These are phyloP conservation scores for Scleroderma bovista DNA, from an alignment of 768 basidiomycete species.

Conservation along the genomic window DNA sequence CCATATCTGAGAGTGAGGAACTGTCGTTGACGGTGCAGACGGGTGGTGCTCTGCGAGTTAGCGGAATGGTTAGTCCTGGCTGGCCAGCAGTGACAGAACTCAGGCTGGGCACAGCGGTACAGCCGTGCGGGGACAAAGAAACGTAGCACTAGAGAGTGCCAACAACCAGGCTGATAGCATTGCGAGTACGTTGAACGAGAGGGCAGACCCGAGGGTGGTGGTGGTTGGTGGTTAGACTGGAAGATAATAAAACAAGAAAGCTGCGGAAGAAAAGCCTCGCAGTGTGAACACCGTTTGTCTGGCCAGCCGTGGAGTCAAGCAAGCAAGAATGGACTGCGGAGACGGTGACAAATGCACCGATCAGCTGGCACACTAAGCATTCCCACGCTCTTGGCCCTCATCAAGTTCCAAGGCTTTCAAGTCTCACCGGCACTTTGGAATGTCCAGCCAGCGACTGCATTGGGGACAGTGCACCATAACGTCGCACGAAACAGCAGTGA, in stretches of 20 bases:
- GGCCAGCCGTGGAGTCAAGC: too few species aligned
- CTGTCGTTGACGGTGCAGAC: conserved; percentile 28
- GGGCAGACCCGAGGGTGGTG: neutral
- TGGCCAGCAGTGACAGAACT: conserved; percentile 5
- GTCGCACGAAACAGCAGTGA: too few species aligned
- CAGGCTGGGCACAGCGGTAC: conserved; percentile 13
- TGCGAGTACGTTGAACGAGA: neutral
- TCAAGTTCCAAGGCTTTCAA: too few species aligned
- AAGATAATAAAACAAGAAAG: neutral
- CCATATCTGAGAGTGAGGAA: conserved; percentile 46
- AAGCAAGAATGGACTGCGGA: neutral
- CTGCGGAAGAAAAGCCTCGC: conserved; percentile 3
- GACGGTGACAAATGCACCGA: too few species aligned
- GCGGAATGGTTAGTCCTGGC: conserved; percentile 20
- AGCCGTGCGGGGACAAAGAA: conserved; percentile 6
- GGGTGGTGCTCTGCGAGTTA: conserved; percentile 12
- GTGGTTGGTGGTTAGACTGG: neutral
- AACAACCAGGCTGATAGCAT: conserved; percentile 13
- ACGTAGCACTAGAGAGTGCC: conserved; percentile 3
- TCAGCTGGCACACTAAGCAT: too few species aligned
- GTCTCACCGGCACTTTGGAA: too few species aligned
- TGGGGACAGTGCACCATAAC: too few species aligned
- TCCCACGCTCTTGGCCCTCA: too few species aligned
- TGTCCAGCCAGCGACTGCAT: too few species aligned
- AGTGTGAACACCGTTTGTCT: conserved; percentile 1